Base-by-base conservation (phyloP, 2,329 filamentous ascomycete genomes). In the Zymoseptoria ardabiliae region DNA sequence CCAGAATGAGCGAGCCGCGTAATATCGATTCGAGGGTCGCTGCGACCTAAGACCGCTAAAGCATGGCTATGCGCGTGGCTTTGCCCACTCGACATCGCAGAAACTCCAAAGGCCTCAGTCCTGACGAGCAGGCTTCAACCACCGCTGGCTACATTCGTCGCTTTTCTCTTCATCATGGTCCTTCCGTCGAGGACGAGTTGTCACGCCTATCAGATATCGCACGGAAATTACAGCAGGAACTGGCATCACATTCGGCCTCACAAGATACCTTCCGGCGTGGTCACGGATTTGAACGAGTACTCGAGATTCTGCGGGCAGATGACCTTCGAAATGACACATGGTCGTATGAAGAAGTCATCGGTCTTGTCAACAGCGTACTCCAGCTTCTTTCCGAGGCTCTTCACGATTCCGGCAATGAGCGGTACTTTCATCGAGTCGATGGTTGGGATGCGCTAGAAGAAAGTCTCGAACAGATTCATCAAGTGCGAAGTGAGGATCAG, bases 351-450 rank as follows among this genome's bases (percentile, higher is more conserved):
- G 21, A 53, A n/a, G 51, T 48, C 56, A 54, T 58, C 54, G 56
- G 17, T 11, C 54, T 61, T 52, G 21, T 64, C 20, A 55, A 56
- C 49, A 58, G 41, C 55, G n/a, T 63, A 19, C 57, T 71, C 35
- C 51, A 23, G 30, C 84, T 94, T 13, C 76, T 97, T 25, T 87
- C 89, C 1, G 87, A 88, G 53, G 85, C 86, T 13, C 82, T 99
- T 57, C 85, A 85, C 52, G 91, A 97, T 73, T 81, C 87, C 53
- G 93, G 92, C 20, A 99, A 97, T 75, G 84, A 87, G 69, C 85
- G 89, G 66, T 97, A 93, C 77, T 97, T 97, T 72, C 83, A 85
- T 60, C 82, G 85, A 65, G 85, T 95, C 28, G 83, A 89, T 60
- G 86, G 93, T 3, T 96, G 91, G 87, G 81, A 85, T 64, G 83